These are phyloP conservation scores for Puccinia horiana DNA, from an alignment of 1,284 basidiomycete species.

Conservation along the genomic window DNA sequence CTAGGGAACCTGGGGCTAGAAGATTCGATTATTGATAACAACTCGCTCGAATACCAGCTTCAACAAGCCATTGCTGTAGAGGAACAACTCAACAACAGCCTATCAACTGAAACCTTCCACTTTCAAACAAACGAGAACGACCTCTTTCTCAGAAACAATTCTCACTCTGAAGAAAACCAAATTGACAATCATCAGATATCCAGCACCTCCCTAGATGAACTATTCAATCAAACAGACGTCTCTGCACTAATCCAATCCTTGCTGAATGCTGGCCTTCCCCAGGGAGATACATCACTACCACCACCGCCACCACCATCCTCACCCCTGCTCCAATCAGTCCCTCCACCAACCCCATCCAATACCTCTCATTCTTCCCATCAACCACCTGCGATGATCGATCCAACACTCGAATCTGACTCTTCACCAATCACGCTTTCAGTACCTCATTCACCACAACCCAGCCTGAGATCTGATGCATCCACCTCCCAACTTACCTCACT, in stretches of 20 bases:
- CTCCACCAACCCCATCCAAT: background rate
- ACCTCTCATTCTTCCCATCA: background rate
- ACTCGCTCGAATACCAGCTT: background rate
- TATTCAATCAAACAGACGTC: background rate
- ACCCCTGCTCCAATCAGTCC: background rate
- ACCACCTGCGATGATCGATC: background rate
- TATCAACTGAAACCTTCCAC: background rate
- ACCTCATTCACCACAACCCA: slow-evolving; percentile 3
- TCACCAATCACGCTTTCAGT: background rate
- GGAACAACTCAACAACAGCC: background rate
- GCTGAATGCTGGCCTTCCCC: background rate
- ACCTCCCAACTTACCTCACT: slow-evolving; percentile 13
- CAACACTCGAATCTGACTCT: slow-evolving; percentile 11
- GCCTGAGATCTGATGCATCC: slow-evolving; percentile 20
- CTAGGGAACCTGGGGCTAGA: background rate
- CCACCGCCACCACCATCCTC: background rate
- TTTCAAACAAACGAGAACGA: background rate
- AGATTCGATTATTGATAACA: background rate
- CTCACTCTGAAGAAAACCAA: background rate
- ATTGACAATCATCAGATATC: background rate
- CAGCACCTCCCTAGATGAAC: background rate
- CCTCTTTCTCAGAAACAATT: background rate
- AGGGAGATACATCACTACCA: background rate
- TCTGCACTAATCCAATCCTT: slow-evolving; percentile 12
- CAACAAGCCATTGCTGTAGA: background rate